A percentile compares a stretch with the other conserved stretches of the same genome.
Evolutionary conservation across 768 basidiomycete species (phyloP).

Genomic region (Mycena chlorophos): DNA sequence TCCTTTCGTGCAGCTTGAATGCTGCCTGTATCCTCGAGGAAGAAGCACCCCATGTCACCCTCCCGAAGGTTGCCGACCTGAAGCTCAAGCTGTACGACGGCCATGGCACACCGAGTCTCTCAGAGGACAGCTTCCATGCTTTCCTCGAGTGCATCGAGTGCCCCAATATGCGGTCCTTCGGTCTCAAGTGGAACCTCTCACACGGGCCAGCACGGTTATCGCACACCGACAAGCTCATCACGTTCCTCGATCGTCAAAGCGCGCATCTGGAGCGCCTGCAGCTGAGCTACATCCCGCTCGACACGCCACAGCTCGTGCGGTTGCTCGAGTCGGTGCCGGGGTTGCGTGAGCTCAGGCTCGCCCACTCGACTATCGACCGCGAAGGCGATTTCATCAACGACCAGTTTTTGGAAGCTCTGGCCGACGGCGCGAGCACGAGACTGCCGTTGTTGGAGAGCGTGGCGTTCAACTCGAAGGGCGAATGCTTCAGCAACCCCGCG

Average conservation of each 20-base stretch:
- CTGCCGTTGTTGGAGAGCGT: conserved; percentile 31
- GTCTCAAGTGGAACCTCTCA: conserved; percentile 33
- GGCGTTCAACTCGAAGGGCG: conserved; percentile 38
- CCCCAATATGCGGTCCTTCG: conserved; percentile 32
- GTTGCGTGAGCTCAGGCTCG: conserved; percentile 34
- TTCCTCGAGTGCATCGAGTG: conserved; percentile 36
- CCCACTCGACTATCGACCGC: conserved; percentile 34
- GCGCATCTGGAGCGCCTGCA: conserved; percentile 32
- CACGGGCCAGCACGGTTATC: conserved; percentile 9
- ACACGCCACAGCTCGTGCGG: conserved; percentile 33
- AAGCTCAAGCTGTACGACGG: conserved; percentile 29
- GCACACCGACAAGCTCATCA: conserved; percentile 1
- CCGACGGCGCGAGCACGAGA: conserved; percentile 6
- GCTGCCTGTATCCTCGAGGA: conserved; percentile 31
- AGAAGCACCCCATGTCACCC: conserved; percentile 15
- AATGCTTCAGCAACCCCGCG: conserved; percentile 24
- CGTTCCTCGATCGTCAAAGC: conserved; percentile 21
- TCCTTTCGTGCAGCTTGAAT: conserved; percentile 35
- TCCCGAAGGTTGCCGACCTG: conserved; percentile 35
- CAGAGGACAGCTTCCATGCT: conserved; percentile 27
- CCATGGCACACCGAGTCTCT: conserved; percentile 25
- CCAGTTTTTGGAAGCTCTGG: conserved; percentile 28
- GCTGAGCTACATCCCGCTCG: conserved; percentile 41
- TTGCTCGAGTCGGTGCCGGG: conserved; percentile 33
- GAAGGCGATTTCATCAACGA: conserved; percentile 41